A percentile compares a stretch with the other conserved stretches of the same genome.
Evolutionary conservation across 2,329 filamentous ascomycete species (phyloP).

Genomic region (Lachnum nothofagi): DNA sequence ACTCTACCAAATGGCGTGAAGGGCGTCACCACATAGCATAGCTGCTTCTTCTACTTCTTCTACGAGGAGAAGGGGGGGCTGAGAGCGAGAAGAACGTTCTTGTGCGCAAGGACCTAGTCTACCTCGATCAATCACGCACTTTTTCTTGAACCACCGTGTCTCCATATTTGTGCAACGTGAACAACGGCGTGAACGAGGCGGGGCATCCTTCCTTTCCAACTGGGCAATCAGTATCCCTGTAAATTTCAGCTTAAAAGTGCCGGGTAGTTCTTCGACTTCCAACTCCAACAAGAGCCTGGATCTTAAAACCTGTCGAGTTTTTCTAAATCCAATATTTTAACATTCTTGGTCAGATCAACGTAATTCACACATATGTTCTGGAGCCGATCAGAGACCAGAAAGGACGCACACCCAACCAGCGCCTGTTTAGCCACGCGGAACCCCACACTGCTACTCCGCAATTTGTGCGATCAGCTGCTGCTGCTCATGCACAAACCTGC

Average conservation of each 20-base stretch:
- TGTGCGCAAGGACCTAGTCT: constrained; percentile 11
- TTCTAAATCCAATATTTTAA: no score
- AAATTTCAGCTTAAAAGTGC: no score
- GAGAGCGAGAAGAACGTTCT: not conserved
- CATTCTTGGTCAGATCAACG: no score
- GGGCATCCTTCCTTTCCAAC: not conserved
- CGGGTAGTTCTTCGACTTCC: no score
- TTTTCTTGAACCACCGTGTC: not conserved
- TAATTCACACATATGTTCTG: not conserved
- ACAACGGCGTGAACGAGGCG: not conserved
- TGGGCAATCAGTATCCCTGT: no score
- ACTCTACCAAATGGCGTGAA: constrained; percentile 26
- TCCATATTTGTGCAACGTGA: not conserved
- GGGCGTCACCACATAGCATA: constrained; percentile 26
- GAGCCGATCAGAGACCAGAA: not conserved
- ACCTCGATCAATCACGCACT: constrained; percentile 11
- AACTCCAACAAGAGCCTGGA: no score
- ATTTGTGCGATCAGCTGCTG: constrained; percentile 2
- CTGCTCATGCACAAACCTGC: not conserved
- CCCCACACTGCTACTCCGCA: constrained; percentile 14
- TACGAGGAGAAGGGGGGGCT: no score
- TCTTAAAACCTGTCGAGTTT: no score
- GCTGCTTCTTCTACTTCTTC: constrained; percentile 16
- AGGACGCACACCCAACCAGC: no score
- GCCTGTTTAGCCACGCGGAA: constrained; percentile 11